Evolutionary conservation across 1,284 basidiomycete genomes (phyloP), one percentile per base, ranked within the genome.

Genomic region (Austropuccinia psidii): DNA sequence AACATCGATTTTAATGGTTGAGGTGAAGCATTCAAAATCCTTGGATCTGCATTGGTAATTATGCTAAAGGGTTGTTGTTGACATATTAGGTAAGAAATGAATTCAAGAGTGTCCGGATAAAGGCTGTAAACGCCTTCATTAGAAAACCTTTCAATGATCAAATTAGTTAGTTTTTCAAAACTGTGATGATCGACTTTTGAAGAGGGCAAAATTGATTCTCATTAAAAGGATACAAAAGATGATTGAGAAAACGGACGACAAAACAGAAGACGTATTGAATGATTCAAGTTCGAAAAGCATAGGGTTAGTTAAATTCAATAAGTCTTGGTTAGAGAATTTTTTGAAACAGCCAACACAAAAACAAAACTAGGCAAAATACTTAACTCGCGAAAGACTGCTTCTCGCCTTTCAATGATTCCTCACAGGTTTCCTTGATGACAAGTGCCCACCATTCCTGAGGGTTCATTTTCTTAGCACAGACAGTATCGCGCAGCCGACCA

Each of bases 41-140:
- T 31, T 4, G 60, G 60, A 47, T 64, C 60, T 47, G 60, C 43
- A n/a, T 64, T 64, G 41, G 60, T 64, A 1, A 64, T 17, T 19
- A 64, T 43, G 17, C 60, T 64, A 33, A 64, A 64, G 19, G 15
- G 31, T 11, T 31, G 43, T 17, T 64, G 29, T 31, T 41, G 19
- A 31, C 24, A 3, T 41, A 9, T 8, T 19, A 64, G 19, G 29
- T 43, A 64, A 4, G 29, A 33, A 8, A 64, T 31, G 19, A 64
- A 64, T 13, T 47, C 43, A 3, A 47, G 8, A 9, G 27, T 64
- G 31, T 64, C 60, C 7, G 21, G 21, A n/a, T 64, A 64, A 8
- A 27, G 43, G 2, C n/a, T 43, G 27, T 64, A 64, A 43, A 64
- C 33, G 13, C 35, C 31, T 19, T 33, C 41, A 17, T 64, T 64